Evolutionary conservation across 495 filamentous ascomycete species (phyloP).

Genomic region (Elasticomyces elasticus): DNA sequence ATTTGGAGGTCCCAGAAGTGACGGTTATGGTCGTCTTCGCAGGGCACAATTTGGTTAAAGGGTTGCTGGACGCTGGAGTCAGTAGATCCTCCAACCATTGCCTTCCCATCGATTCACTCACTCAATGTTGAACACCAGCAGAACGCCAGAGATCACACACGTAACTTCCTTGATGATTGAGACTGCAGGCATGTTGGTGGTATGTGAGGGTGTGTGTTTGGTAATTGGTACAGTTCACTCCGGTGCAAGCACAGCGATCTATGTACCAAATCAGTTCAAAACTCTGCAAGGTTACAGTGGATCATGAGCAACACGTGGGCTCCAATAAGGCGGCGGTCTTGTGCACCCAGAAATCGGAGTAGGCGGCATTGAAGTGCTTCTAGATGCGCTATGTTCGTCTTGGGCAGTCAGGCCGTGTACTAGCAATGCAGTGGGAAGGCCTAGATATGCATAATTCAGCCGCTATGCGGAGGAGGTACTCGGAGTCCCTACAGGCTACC

Average conservation of each 20-base stretch:
- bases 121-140: neutral
- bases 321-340: neutral
- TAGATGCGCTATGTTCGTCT: neutral
- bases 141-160: neutral
- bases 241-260: neutral
- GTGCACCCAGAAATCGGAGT: neutral
- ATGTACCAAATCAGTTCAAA: neutral
- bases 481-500: neutral
- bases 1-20: neutral
- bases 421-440: neutral
- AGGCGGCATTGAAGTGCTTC: neutral
- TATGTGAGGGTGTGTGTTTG: neutral
- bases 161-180: slow-evolving; percentile 1
- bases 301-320: too few relatives aligned
- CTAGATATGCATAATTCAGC: slow-evolving; percentile 2
- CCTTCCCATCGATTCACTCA: too few relatives aligned
- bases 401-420: neutral
- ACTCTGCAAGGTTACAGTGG: neutral
- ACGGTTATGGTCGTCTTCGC: neutral
- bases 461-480: neutral
- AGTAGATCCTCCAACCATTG: too few relatives aligned
- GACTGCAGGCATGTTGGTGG: slow-evolving; percentile 1
- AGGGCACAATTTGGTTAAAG: slow-evolving; percentile 1
- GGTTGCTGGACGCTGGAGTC: too few relatives aligned
- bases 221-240: neutral